Evolutionary conservation across 2,329 filamentous ascomycete species (phyloP).

Genomic region (Colletotrichum sp.): DNA sequence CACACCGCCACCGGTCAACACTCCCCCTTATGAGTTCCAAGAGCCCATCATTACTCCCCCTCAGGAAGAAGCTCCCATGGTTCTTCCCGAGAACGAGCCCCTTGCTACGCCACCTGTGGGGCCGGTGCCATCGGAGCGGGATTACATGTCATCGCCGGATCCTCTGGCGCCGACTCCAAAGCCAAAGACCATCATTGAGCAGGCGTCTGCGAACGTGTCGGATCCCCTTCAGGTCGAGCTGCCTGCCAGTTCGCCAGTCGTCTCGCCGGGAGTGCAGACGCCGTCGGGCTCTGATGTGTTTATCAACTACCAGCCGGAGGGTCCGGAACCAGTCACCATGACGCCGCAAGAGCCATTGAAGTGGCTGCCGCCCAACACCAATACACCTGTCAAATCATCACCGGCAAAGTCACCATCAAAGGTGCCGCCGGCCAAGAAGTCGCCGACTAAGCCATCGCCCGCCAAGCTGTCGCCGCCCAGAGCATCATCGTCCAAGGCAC

Average conservation of each 20-base stretch:
- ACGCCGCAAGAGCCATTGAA: constrained; percentile 45
- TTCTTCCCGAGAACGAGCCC: not conserved
- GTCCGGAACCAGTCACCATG: constrained; percentile 45
- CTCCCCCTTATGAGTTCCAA: not conserved
- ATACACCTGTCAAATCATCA: constrained; percentile 28
- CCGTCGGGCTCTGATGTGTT: constrained; percentile 45
- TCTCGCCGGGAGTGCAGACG: constrained; percentile 25
- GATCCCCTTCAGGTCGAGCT: constrained; percentile 26
- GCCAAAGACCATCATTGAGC: constrained; percentile 4
- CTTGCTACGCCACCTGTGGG: not conserved
- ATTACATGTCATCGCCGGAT: not conserved
- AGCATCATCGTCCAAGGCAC: not conserved
- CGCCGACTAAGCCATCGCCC: constrained; percentile 34
- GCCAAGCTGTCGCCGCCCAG: constrained; percentile 34
- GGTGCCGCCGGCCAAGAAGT: constrained; percentile 37
- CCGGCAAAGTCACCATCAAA: constrained; percentile 26
- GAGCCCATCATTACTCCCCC: not conserved
- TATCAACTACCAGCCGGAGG: constrained; percentile 61
- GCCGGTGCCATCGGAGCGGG: not conserved
- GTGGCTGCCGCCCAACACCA: constrained; percentile 57
- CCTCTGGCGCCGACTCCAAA: not conserved
- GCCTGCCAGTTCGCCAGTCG: constrained; percentile 33
- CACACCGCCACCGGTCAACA: not conserved
- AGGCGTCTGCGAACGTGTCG: constrained; percentile 3
- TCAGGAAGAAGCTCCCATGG: not conserved